A percentile compares a stretch with the other conserved stretches of the same genome.
Conservation (phyloP, 768 basidiomycete genomes). For the Amanita rimosa region DNA sequence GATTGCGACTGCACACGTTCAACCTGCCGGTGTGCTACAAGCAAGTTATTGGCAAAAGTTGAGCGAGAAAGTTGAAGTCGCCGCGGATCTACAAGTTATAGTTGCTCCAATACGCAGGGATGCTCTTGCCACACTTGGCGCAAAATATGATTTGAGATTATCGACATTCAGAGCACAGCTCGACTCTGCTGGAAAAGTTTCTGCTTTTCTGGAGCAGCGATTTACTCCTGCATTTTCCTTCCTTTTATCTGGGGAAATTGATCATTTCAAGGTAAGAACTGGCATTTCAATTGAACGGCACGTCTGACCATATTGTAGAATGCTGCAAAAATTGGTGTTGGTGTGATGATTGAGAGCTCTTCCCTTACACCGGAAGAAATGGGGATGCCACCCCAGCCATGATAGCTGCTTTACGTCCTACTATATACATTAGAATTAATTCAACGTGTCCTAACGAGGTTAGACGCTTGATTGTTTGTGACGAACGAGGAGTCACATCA, state of each 20-base stretch:
- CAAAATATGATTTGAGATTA: slow-evolving; percentile 93
- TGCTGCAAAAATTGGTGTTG: slow-evolving; percentile 88
- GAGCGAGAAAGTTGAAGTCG: slow-evolving; percentile 94
- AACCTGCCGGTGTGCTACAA: slow-evolving; percentile 73
- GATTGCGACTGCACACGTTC: slow-evolving; percentile 90
- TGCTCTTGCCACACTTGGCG: slow-evolving; percentile 87
- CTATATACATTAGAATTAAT: slow-evolving; percentile 16
- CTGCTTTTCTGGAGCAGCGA: slow-evolving; percentile 89
- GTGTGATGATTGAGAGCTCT: slow-evolving; percentile 94
- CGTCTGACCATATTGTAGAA: slow-evolving; percentile 42
- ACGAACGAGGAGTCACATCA: neutral
- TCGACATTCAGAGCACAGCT: slow-evolving; percentile 91
- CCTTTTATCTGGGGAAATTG: slow-evolving; percentile 92
- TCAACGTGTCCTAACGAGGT: slow-evolving; percentile 12
- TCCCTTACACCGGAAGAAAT: slow-evolving; percentile 77
- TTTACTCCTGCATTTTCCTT: slow-evolving; percentile 95
- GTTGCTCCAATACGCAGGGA: slow-evolving; percentile 75
- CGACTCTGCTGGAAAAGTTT: slow-evolving; percentile 92
- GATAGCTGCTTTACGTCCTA: slow-evolving; percentile 15
- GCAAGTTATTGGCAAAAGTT: slow-evolving; percentile 96
- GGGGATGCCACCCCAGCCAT: slow-evolving; percentile 47
- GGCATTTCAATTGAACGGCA: slow-evolving; percentile 1
- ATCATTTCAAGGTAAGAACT: slow-evolving; percentile 82
- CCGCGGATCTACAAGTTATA: slow-evolving; percentile 81
- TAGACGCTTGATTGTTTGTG: neutral